Base-by-base conservation (phyloP, 73 alveolate species). In the Tetrahymena elliotti region DNA sequence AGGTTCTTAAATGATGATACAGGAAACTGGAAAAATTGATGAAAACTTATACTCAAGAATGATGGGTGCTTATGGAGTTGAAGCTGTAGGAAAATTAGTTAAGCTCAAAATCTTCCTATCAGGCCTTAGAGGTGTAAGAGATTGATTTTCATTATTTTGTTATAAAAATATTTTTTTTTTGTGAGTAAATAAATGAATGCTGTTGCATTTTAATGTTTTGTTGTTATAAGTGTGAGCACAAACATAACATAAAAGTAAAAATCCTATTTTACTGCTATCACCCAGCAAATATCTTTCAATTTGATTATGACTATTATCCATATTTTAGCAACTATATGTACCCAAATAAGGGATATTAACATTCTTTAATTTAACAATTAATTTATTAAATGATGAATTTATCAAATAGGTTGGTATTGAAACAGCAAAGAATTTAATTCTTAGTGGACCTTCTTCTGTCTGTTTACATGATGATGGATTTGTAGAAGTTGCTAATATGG, bases 21-120 rank as follows among this genome's bases (percentile, higher is more conserved):
- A n/a, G 35, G 88, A 68, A 36, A 68, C 88, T 68, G 88, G 88
- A 68, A 38, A 94, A 83, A 97, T 98, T 37, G 99, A 99, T 97
- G 98, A 99, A 41, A 98, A 99, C 95, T 98, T 99, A 95, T 99
- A 99, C 98, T 98, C 99, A 35, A 97, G 99, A 93, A 99, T 98
- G 97, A 99, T 98, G 83, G 99, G 99, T 52, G 98, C 99, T 93
- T 98, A 98, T 96, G 99, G 99, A 47, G 98, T 98, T 99, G 99
- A 98, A 95, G 97, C 99, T 93, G 98, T 98, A 99, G 99, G 99
- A 93, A 98, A 98, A 96, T 98, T 99, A 88, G 97, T 98, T 93
- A 97, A 98, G 96, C 95, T 98, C 97, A 98, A 98, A 84, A 98
- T 97, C 22, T 96, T 97, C 94, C 95, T 98, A 84, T 95, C 97